Percentiles rank a stretch among this genome's conserved stretches.
These are phyloP conservation scores for Pleurotus tuber-regium DNA, from an alignment of 768 basidiomycete genomes.

Conservation along the genomic window DNA sequence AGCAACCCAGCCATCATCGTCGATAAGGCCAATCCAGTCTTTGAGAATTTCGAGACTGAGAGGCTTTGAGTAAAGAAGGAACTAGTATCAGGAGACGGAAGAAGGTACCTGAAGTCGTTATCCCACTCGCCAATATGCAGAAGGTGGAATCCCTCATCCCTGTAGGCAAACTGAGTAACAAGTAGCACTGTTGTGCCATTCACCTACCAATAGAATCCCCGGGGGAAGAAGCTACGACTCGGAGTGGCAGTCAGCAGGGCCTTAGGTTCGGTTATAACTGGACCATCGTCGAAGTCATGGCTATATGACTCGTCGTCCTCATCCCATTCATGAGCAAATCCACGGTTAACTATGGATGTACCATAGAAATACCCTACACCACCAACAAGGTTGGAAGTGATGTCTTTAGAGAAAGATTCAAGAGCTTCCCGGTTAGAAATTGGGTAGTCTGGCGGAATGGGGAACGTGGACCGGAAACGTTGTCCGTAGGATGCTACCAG, in stretches of 20 bases:
- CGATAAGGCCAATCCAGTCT: conserved; percentile 87
- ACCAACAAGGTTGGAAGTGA: conserved; percentile 89
- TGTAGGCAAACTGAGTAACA: conserved; percentile 23
- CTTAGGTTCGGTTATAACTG: conserved; percentile 69
- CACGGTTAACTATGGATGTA: conserved; percentile 78
- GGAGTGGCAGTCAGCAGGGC: conserved; percentile 89
- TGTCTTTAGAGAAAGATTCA: conserved; percentile 76
- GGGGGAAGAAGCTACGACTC: conserved; percentile 94
- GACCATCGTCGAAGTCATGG: conserved; percentile 41
- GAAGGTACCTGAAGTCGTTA: conserved; percentile 69
- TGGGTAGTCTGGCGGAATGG: conserved; percentile 55
- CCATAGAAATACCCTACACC: conserved; percentile 97
- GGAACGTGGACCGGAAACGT: conserved; percentile 71
- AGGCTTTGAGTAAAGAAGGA: neutral
- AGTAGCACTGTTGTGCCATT: neutral
- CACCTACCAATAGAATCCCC: conserved; percentile 91
- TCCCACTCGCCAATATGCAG: conserved; percentile 92
- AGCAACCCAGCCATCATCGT: conserved; percentile 94
- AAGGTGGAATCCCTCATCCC: conserved; percentile 98
- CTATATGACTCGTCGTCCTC: conserved; percentile 46
- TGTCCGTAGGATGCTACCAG: conserved; percentile 57
- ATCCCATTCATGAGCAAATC: conserved; percentile 92
- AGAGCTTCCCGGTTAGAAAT: conserved; percentile 47
- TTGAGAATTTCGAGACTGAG: conserved; percentile 87
- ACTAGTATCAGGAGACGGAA: neutral